Evolutionary conservation across 306 rosid genomes (phyloP), one percentile per base, ranked within the genome.

Genomic region (Datisca glomerata): DNA sequence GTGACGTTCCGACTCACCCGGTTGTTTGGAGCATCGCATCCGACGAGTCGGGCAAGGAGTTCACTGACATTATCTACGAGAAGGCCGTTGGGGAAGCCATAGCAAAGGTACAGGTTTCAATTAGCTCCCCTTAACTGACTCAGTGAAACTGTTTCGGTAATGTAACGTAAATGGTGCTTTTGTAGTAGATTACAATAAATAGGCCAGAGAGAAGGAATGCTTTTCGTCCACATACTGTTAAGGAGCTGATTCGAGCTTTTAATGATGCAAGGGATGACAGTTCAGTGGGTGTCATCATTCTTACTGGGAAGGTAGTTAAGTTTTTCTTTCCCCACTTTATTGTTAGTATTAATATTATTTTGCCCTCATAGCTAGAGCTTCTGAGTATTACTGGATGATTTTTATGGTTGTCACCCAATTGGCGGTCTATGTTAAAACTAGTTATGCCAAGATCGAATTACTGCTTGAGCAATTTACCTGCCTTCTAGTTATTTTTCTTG

Each of bases 191-290:
- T 16, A 79, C 64, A 18, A 82, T 72, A 23, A 82, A 82, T 43
- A 67, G 94, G 55, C 74, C 93, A 12, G 85, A 79, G 66, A 74
- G 78, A 35, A 70, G 93, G 61, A 87, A 87, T 53, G 94, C 94
- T 1, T 87, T 87, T 31, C 51, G 80, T 51, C 96, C 96, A 0
- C 74, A 53, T 35, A 87, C 96, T 2, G 53, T 82, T 25, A 82
- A 79, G 72, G 94, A 87, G 74, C 78, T 87, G 10, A 66, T 76
- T 27, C 68, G 78, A 2, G 89, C 94, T 21, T 87, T 87, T 44
- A 54, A 60, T 33, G 85, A 87, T 56, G 89, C 89, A 4, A 76
- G 94, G 62, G 78, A 79, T 18, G 94, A 87, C 51, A 49, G 56
- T 29, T 69, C 82, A 14, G 18, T 87, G n/a, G 97, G 97, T 21